Evolutionary conservation across 2,329 filamentous ascomycete genomes (phyloP), one percentile per base, ranked within the genome.

Genomic region (Nemania abortiva): DNA sequence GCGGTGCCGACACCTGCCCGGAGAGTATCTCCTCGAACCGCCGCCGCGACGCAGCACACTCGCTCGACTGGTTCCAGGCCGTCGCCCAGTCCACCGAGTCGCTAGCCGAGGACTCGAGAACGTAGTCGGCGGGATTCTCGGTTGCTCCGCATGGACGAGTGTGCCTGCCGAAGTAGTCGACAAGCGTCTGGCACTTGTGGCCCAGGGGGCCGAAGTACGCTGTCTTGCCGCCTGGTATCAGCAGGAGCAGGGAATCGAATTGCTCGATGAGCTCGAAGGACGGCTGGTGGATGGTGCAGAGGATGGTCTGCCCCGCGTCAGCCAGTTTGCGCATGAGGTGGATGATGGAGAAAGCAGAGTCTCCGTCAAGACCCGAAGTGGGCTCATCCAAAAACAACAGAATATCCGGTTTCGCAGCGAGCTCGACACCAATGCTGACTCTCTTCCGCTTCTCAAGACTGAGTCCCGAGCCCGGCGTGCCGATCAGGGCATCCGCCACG

Each of bases 341-440:
- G 50, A 88, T 86, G 75, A 93, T 93, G 68, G 90, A 89, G 89
- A 90, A 92, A 1, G 91, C 91, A 1, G 90, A 92, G 76, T 93
- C 90, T 75, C 86, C 89, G 77, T 93, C 91, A 20, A 93, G 85
- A 79, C 91, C 91, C 27, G 90, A 92, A 2, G 91, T 93, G 3
- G 91, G 91, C 77, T 94, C 91, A 74, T 94, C 91, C 20, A 93
- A 84, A 20, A 56, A 49, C 2, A 67, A 84, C 64, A 93, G 84
- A 5, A 93, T 82, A 59, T 90, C 85, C 5, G 91, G 91, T 78
- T 91, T 92, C 2, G 91, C 91, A 22, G 90, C 90, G 20, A 94
- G 82, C 77, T 93, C 91, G 1, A 93, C 91, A 77, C 90, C 91
- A 69, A 93, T 93, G 0, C 90, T 93, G 20, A 93, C 83, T 73